A percentile compares a stretch with the other conserved stretches of the same genome.
Evolutionary conservation across 2,329 filamentous ascomycete species (phyloP).

Genomic region (Fusarium sp.): DNA sequence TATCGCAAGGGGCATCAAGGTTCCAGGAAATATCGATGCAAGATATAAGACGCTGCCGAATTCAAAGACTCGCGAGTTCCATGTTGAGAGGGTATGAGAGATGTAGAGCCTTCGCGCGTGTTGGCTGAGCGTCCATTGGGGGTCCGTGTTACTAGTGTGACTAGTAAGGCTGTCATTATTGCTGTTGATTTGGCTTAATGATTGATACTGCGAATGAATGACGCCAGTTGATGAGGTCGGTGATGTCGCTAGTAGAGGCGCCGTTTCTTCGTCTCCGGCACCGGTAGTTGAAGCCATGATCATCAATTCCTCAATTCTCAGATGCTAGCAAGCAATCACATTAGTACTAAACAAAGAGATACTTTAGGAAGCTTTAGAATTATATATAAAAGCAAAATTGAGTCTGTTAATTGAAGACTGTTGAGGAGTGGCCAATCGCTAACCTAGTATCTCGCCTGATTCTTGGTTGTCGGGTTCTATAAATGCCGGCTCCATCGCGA

Average conservation of each 20-base stretch:
- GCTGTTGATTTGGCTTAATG: not conserved
- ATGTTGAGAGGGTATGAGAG: slow-evolving; percentile 69
- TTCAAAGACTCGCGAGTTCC: slow-evolving; percentile 71
- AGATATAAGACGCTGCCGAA: slow-evolving; percentile 69
- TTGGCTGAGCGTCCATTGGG: slow-evolving; percentile 23
- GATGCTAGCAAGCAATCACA: not conserved
- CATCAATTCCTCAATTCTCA: not conserved
- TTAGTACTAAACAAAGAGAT: not conserved
- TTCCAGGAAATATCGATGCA: slow-evolving; percentile 62
- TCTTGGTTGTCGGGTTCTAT: slow-evolving; percentile 9
- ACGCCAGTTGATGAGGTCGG: not conserved
- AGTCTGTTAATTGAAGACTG: not conserved
- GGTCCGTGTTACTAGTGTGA: not conserved
- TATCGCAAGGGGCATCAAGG: slow-evolving; percentile 71
- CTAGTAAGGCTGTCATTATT: not conserved
- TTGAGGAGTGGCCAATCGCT: not conserved
- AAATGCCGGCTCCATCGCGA: not conserved
- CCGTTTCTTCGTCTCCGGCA: slow-evolving; percentile 24
- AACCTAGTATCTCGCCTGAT: not conserved
- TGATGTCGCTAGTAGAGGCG: slow-evolving; percentile 10
- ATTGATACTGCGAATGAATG: not conserved
- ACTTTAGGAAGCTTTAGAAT: not conserved
- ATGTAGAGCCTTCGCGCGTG: slow-evolving; percentile 55
- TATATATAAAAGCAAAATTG: not conserved
- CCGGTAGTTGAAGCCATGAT: slow-evolving; percentile 16